Conservation (phyloP, 352 stramenopile species). For the Globisporangium irregulare region DNA sequence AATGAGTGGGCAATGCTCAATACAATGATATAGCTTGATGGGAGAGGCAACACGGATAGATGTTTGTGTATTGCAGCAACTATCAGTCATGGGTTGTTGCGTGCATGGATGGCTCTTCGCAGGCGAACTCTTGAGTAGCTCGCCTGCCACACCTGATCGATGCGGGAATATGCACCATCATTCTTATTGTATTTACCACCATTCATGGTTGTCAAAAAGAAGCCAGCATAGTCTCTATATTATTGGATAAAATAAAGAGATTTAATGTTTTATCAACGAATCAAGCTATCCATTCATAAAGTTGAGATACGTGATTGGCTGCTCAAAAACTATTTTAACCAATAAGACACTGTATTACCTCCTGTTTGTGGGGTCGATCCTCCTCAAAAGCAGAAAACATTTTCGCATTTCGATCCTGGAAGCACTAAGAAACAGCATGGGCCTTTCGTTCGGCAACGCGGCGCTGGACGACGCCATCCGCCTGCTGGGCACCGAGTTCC, state of each 20-base stretch:
- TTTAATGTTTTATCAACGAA: background rate
- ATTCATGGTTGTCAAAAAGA: slow-evolving; percentile 7
- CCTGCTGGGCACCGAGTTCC: slow-evolving; percentile 59
- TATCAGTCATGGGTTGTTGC: background rate
- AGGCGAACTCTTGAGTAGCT: no score
- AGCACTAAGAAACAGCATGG: slow-evolving; percentile 4
- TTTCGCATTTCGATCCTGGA: background rate
- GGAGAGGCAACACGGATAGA: background rate
- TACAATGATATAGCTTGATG: background rate
- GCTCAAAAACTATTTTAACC: background rate
- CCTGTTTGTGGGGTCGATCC: background rate
- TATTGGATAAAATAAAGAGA: background rate
- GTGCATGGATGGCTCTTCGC: no score
- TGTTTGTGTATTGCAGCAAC: background rate
- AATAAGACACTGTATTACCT: background rate
- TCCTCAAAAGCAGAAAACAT: no score
- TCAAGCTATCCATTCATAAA: background rate
- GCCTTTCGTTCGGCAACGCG: slow-evolving; percentile 21
- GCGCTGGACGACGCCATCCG: slow-evolving; percentile 64
- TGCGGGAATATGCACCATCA: background rate
- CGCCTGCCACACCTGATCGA: no score
- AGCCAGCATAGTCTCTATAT: background rate
- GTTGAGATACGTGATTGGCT: background rate
- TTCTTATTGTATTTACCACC: background rate
- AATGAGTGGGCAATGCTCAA: background rate